These are phyloP conservation scores for Clarireedia hainanense DNA, from an alignment of 2,329 filamentous ascomycete genomes.

Conservation along the genomic window DNA sequence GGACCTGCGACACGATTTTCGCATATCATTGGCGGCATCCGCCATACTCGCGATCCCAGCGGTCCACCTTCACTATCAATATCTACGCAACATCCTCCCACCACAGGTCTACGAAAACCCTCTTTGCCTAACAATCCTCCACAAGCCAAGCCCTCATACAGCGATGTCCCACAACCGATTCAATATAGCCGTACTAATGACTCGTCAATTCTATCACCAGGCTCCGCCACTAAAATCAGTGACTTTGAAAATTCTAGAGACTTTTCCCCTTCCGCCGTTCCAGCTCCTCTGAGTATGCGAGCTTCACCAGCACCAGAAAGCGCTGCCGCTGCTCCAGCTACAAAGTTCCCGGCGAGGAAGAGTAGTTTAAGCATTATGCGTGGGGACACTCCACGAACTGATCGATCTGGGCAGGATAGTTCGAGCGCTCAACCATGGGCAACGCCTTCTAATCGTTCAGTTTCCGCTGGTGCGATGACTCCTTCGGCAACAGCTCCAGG, in stretches of 20 bases:
- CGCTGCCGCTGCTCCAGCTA: slow-evolving; percentile 26
- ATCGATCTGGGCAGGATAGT: slow-evolving; percentile 12
- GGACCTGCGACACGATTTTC: slow-evolving; percentile 25
- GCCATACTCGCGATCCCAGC: slow-evolving; percentile 15
- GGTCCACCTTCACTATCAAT: slow-evolving; percentile 21
- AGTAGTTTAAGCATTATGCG: slow-evolving; percentile 46
- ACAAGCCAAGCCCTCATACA: neutral
- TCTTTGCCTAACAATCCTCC: slow-evolving; percentile 6
- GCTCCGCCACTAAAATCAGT: slow-evolving; percentile 21
- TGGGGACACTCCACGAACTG: slow-evolving; percentile 21
- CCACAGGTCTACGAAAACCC: slow-evolving; percentile 18
- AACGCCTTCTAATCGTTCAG: slow-evolving; percentile 25
- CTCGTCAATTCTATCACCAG: slow-evolving; percentile 15
- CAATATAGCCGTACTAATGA: slow-evolving; percentile 9
- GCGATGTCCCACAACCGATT: neutral
- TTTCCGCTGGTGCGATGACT: slow-evolving; percentile 32
- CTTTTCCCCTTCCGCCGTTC: slow-evolving; percentile 45
- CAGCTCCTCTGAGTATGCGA: slow-evolving; percentile 39
- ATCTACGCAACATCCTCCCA: slow-evolving; percentile 18
- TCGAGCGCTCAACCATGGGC: slow-evolving; percentile 26
- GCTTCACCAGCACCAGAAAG: slow-evolving; percentile 32
- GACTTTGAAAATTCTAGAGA: slow-evolving; percentile 37
- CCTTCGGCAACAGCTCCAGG: slow-evolving; percentile 30
- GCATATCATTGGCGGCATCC: slow-evolving; percentile 19
- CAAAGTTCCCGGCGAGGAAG: slow-evolving; percentile 51